Base-by-base conservation (phyloP, 2,329 filamentous ascomycete genomes). In the Fusarium anthophilum region DNA sequence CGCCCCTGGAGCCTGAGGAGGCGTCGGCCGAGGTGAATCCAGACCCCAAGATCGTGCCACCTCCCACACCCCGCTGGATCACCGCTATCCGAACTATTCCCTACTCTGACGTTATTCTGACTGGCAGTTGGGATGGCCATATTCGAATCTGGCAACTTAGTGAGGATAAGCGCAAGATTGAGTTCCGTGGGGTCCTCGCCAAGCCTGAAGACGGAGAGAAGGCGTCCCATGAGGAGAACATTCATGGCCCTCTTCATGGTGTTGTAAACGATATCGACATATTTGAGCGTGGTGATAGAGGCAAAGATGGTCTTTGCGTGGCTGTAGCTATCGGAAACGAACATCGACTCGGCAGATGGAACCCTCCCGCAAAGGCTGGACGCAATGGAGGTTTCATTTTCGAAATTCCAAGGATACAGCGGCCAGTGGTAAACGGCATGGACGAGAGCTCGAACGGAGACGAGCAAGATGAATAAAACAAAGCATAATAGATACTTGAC, bases 341-440 rank as follows among this genome's bases (percentile, higher is more conserved):
- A 83, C 93, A 95, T 82, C 90, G 94, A 50, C 85, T 98, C 47
- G 96, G 95, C 8, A 88, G 93, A 72, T 98, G 95, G 95, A 92
- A 92, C 83, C 88, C 88, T 65, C 82, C 87, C 30, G 82, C 83
- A 51, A 86, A 85, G 13, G 94, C 57, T 24, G 76, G 91, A 8
- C 92, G 91, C 74, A 98, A 98, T 80, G 94, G 94, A 12, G 93
- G 93, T n/a, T 89, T 96, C 30, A 88, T 98, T 15, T 97, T 98
- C 80, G 95, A 98, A 81, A 90, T 98, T 39, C 89, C 93, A 20
- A 86, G 84, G 78, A 76, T 83, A 76, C 77, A 78, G 50, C 82
- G 77, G 69, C 72, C 73, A 24, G 76, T 65, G 62, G 76, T 72
- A n/a, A 83, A 85, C 62, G 84, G 82, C 26, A 78, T 78, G 55